Conservation (phyloP, 108 stramenopile species). For the Aureococcus anophagefferens region DNA sequence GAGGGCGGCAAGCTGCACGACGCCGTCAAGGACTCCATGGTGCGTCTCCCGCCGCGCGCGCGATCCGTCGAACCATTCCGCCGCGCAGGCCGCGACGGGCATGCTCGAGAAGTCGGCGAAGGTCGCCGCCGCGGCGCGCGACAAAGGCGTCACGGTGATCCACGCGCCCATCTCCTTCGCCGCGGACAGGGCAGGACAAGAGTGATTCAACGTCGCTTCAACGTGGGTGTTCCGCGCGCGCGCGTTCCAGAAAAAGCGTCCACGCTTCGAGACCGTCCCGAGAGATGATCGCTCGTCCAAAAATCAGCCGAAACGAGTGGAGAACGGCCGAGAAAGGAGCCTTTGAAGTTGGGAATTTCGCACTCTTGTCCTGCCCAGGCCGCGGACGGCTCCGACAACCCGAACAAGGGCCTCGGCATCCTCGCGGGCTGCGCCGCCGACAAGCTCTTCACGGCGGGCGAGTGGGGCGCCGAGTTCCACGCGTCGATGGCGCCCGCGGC, state of each 20-base stretch:
- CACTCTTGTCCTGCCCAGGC: too few relatives aligned
- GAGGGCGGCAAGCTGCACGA: slow-evolving; percentile 58
- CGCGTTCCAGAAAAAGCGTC: too few relatives aligned
- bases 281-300: too few relatives aligned
- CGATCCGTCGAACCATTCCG: too few relatives aligned
- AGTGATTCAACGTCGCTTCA: too few relatives aligned
- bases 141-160: slow-evolving; percentile 48
- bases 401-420: slow-evolving; percentile 47
- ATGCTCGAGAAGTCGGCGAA: slow-evolving; percentile 47
- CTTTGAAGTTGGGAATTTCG: too few relatives aligned
- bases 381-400: slow-evolving; percentile 50
- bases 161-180: slow-evolving; percentile 57
- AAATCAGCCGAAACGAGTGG: too few relatives aligned
- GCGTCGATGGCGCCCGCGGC: slow-evolving; percentile 46
- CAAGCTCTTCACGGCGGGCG: slow-evolving; percentile 39
- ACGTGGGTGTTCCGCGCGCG: too few relatives aligned
- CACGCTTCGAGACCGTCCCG: too few relatives aligned
- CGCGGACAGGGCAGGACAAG: slow-evolving; percentile 19
- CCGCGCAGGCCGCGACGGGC: slow-evolving; percentile 28
- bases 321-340: too few relatives aligned
- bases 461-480: slow-evolving; percentile 33
- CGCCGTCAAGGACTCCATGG: slow-evolving; percentile 53
- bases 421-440: slow-evolving; percentile 56
- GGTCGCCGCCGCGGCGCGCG: slow-evolving; percentile 34
- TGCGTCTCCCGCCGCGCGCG: too few relatives aligned